Conservation (phyloP, 352 stramenopile genomes). For the Aphanomyces euteiches region DNA sequence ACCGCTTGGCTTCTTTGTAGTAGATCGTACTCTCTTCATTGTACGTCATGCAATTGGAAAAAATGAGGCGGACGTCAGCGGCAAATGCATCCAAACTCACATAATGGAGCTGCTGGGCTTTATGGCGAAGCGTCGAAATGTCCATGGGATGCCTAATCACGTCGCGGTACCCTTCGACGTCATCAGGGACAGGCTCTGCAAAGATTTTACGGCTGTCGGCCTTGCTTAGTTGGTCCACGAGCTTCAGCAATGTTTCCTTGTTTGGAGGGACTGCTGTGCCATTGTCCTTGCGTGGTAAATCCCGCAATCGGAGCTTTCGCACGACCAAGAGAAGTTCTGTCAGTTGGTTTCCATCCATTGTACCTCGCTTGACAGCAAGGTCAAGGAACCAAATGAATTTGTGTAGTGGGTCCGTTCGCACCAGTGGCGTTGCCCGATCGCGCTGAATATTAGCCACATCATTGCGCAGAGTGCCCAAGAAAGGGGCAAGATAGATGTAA, state of each 20-base stretch:
- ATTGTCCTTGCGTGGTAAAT: slow-evolving; percentile 46
- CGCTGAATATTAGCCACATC: slow-evolving; percentile 79
- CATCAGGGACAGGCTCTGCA: slow-evolving; percentile 75
- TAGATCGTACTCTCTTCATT: slow-evolving; percentile 84
- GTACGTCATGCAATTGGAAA: slow-evolving; percentile 83
- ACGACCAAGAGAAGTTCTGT: slow-evolving; percentile 69
- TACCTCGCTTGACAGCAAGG: slow-evolving; percentile 58
- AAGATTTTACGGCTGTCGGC: slow-evolving; percentile 74
- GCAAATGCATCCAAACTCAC: slow-evolving; percentile 75
- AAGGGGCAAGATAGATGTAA: slow-evolving; percentile 80
- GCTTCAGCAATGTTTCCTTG: slow-evolving; percentile 55
- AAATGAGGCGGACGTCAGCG: slow-evolving; percentile 82
- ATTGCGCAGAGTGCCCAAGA: slow-evolving; percentile 70
- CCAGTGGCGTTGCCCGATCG: slow-evolving; percentile 64
- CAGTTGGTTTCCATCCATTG: slow-evolving; percentile 46
- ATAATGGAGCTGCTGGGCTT: slow-evolving; percentile 75
- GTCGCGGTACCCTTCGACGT: slow-evolving; percentile 78
- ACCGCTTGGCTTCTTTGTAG: slow-evolving; percentile 83
- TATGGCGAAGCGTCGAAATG: slow-evolving; percentile 75
- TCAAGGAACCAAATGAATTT: slow-evolving; percentile 89
- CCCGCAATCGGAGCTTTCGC: slow-evolving; percentile 58
- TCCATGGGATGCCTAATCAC: slow-evolving; percentile 86
- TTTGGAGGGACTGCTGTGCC: slow-evolving; percentile 42
- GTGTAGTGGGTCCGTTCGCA: slow-evolving; percentile 73
- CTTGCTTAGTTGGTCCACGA: slow-evolving; percentile 82